Evolutionary conservation across 768 basidiomycete species (phyloP).

Genomic region (Lactarius indigo): DNA sequence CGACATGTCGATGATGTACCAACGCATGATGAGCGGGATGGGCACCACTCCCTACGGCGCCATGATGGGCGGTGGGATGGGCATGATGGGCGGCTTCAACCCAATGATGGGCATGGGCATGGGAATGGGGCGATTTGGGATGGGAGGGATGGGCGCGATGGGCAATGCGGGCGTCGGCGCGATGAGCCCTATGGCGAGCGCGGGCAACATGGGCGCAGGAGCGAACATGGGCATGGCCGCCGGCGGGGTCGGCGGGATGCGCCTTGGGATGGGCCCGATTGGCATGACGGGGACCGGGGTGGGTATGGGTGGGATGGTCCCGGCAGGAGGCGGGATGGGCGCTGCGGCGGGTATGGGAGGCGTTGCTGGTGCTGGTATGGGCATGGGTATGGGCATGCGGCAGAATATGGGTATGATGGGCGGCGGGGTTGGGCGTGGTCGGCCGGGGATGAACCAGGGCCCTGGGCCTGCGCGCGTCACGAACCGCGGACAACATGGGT

Average conservation of each 20-base stretch:
- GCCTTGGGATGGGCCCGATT: conserved; percentile 31
- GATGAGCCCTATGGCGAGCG: conserved; percentile 36
- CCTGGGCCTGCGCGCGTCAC: conserved; percentile 48
- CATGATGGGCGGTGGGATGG: conserved; percentile 37
- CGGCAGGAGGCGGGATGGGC: conserved; percentile 31
- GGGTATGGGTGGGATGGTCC: conserved; percentile 26
- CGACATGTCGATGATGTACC: conserved; percentile 58
- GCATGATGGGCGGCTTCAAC: conserved; percentile 25
- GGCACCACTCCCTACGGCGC: conserved; percentile 44
- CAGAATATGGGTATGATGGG: conserved; percentile 29
- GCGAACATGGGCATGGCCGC: conserved; percentile 37
- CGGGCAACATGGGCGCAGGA: conserved; percentile 33
- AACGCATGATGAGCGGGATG: conserved; percentile 90
- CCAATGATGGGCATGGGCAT: conserved; percentile 35
- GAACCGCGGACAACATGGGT: conserved; percentile 74
- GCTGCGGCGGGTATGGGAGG: conserved; percentile 9
- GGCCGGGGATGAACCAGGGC: conserved; percentile 51
- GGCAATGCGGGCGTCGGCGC: conserved; percentile 60
- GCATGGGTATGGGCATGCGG: conserved; percentile 38
- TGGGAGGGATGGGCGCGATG: conserved; percentile 36
- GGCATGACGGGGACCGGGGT: conserved; percentile 11
- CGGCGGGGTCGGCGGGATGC: conserved; percentile 30
- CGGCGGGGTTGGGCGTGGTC: conserved; percentile 54
- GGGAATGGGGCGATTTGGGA: conserved; percentile 30
- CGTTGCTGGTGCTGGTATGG: conserved; percentile 22